Evolutionary conservation across 495 filamentous ascomycete genomes (phyloP), one percentile per base, ranked within the genome.

Genomic region (Aspergillus ellipticus): DNA sequence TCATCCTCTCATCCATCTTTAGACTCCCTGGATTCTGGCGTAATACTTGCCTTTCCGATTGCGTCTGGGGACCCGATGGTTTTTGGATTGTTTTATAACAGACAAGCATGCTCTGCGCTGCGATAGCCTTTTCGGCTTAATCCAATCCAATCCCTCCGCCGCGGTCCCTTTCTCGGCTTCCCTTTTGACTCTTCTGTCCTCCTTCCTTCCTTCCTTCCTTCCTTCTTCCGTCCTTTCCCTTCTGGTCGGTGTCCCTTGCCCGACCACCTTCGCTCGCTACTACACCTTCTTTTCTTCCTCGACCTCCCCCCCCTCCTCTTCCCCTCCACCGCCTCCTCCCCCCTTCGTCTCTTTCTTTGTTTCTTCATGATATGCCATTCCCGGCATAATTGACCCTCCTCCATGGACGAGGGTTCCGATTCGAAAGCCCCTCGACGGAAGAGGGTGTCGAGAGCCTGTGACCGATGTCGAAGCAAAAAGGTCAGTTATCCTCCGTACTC

Each of bases 361-460:
- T 10, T 39, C 57, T 65, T 53, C 43, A 68, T 72, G 67, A 57
- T 63, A 63, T 67, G 64, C 46, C 24, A 57, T 51, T 58, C 48
- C 54, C 58, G 57, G 19, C 33, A 47, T 57, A 60, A 60, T 42
- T 62, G 49, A 66, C 59, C 61, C 57, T 67, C 68, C 53, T 66
- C 66, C 55, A 78, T 78, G 75, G 74, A 77, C 58, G 74, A 78
- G 71, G 74, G 65, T 57, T 61, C 71, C 21, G 71, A 76, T 61
- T 49, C 58, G 7, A 72, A 75, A 66, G 68, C 67, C 62, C 70
- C 72, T 66, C 74, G 74, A 53, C 74, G 86, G 24, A 83, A 85
- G 66, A 79, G 86, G 66, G 86, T 89, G 6, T 87, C 86, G 5
- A 74, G 84, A 60, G 86, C 86, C 49, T 89, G 86, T 69, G 85